These are phyloP conservation scores for Theileria equi DNA, from an alignment of 169 alveolate genomes.

Conservation along the genomic window DNA sequence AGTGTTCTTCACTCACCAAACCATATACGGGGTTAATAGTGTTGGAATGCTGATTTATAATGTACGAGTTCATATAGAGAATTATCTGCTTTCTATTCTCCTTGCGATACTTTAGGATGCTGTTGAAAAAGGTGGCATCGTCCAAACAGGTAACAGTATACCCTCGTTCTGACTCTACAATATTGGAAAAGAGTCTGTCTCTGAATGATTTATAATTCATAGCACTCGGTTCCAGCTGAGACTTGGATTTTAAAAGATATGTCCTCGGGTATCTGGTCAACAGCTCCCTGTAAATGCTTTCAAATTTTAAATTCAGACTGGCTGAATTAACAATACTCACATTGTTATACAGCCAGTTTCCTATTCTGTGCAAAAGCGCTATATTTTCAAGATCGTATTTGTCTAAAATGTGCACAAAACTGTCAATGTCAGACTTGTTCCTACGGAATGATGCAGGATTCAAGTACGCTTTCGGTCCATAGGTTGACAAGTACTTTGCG, in stretches of 20 bases:
- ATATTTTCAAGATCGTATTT: background rate
- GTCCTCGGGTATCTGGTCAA: background rate
- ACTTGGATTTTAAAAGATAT: background rate
- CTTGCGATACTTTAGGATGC: background rate
- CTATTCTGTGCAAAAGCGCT: background rate
- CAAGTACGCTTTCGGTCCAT: too few species aligned
- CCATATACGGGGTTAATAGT: slow-evolving; percentile 40
- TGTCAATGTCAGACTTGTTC: too few species aligned
- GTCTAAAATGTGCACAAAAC: too few species aligned
- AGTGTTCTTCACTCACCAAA: slow-evolving; percentile 20
- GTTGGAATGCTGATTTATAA: background rate
- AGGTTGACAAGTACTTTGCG: too few species aligned
- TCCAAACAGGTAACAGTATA: background rate
- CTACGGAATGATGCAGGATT: too few species aligned
- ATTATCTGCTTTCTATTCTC: background rate
- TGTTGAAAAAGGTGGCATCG: background rate
- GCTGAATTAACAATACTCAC: background rate
- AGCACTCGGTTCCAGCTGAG: background rate
- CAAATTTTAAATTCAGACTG: background rate
- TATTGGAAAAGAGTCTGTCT: slow-evolving; percentile 14
- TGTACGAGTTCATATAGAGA: slow-evolving; percentile 2
- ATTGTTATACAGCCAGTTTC: background rate
- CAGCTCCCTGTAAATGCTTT: background rate
- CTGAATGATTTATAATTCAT: slow-evolving; percentile 18
- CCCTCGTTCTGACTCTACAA: background rate